These are phyloP conservation scores for Astrocystis sublimbata DNA, from an alignment of 495 filamentous ascomycete species.

Conservation along the genomic window DNA sequence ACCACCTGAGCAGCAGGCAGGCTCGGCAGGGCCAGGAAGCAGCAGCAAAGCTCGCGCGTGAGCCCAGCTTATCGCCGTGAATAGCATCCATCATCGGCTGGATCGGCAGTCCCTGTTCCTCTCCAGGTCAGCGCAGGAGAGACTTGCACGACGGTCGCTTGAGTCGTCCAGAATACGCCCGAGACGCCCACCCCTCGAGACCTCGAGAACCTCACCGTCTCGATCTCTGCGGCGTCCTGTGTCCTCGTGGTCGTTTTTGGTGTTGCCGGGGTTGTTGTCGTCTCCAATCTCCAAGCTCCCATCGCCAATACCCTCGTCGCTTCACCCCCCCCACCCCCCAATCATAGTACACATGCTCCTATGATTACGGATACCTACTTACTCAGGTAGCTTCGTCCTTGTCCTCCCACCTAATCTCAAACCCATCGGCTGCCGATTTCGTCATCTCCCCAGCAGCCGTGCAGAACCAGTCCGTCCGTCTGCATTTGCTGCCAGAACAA, in stretches of 20 bases:
- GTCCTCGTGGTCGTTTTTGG: background rate
- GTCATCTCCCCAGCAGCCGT: background rate
- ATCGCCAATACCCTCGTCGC: background rate
- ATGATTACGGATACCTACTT: background rate
- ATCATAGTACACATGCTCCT: background rate
- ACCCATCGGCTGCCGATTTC: background rate
- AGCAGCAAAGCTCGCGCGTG: constrained; percentile 11
- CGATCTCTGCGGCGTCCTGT: background rate
- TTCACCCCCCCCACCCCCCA: background rate
- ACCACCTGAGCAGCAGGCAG: background rate
- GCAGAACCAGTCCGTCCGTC: background rate
- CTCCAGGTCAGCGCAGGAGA: background rate
- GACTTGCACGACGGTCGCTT: background rate
- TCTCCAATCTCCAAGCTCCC: background rate
- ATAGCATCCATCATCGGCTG: constrained; percentile 16
- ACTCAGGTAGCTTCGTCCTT: constrained; percentile 2
- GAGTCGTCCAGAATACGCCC: too few relatives aligned
- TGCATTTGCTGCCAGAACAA: background rate
- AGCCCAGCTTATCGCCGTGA: constrained; percentile 5
- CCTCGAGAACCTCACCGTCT: background rate
- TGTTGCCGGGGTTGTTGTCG: constrained; percentile 2
- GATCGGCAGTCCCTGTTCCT: constrained; percentile 13
- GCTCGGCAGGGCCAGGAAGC: too few relatives aligned
- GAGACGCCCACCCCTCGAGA: background rate
- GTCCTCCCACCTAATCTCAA: constrained; percentile 10